A percentile compares a stretch with the other conserved stretches of the same genome.
These are phyloP conservation scores for Phytophthora citricola DNA, from an alignment of 352 stramenopile species.

Conservation along the genomic window DNA sequence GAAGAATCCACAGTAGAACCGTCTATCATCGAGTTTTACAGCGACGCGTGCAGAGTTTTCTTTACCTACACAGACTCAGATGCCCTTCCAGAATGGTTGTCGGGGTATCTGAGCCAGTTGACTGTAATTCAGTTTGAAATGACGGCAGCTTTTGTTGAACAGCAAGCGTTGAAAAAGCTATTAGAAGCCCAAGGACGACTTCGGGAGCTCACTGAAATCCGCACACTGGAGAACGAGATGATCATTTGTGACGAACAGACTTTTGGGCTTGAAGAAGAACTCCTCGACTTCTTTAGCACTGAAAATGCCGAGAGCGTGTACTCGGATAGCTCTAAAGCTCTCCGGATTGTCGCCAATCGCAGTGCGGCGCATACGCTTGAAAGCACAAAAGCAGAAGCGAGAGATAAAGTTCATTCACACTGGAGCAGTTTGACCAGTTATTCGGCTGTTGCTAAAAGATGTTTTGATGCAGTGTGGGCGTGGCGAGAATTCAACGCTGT, in stretches of 20 bases:
- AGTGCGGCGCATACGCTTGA: conserved; percentile 57
- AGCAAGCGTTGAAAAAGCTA: conserved; percentile 40
- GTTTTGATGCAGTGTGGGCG: conserved; percentile 41
- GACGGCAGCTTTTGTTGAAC: conserved; percentile 41
- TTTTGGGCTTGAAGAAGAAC: conserved; percentile 59
- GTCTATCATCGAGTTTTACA: conserved; percentile 46
- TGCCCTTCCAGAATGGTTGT: conserved; percentile 46
- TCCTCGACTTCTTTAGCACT: conserved; percentile 65
- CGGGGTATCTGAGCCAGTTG: conserved; percentile 47
- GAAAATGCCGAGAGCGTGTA: conserved; percentile 51
- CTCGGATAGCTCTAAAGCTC: conserved; percentile 50
- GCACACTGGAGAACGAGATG: conserved; percentile 52
- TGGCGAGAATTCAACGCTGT: conserved; percentile 42
- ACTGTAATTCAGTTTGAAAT: conserved; percentile 55
- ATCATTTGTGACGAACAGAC: conserved; percentile 64
- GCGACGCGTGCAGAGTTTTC: conserved; percentile 50
- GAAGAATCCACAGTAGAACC: not conserved
- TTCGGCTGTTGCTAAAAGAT: conserved; percentile 34
- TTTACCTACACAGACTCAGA: conserved; percentile 54
- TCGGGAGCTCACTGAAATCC: conserved; percentile 59
- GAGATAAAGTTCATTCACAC: conserved; percentile 45
- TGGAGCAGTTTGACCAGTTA: conserved; percentile 31
- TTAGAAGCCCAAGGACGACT: conserved; percentile 38
- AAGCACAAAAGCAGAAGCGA: conserved; percentile 46
- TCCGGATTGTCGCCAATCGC: conserved; percentile 69